phyloP scores from a whole-genome alignment of 2,329 filamentous ascomycete species.

The Penicillium decumbens region DNA sequence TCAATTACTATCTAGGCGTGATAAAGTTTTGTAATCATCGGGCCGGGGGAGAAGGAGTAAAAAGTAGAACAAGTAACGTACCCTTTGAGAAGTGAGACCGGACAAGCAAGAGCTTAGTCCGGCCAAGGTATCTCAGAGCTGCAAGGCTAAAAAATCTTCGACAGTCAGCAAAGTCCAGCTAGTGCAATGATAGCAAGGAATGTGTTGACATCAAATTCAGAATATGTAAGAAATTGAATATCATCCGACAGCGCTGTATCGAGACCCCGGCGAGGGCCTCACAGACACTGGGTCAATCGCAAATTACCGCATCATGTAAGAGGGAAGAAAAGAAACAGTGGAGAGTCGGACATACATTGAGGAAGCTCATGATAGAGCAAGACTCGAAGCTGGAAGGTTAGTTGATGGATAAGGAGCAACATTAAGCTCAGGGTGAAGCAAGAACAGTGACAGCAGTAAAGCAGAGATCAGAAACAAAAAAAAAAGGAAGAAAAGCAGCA shows the following conservation, averaged over 20 bases:
- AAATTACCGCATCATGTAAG: conserved; percentile 93
- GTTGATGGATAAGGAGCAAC: conserved; percentile 7
- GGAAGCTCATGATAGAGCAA: not conserved
- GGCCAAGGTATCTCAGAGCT: not conserved
- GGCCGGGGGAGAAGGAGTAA: conserved; percentile 32
- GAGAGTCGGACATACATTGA: conserved; percentile 23
- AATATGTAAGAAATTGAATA: conserved; percentile 99
- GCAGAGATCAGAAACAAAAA: conserved; percentile 14
- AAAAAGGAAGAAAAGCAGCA: conserved; percentile 20
- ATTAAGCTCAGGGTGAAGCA: conserved; percentile 17
- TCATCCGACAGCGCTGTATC: conserved; percentile 73
- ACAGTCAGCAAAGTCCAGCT: conserved; percentile 21
- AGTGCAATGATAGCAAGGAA: conserved; percentile 5
- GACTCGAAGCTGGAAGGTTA: conserved; percentile 2
- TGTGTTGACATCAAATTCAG: conserved; percentile 55
- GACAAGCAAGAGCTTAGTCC: not conserved
- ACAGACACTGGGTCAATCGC: conserved; percentile 86
- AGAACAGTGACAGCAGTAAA: conserved; percentile 2
- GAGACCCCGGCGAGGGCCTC: conserved; percentile 85
- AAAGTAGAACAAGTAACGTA: conserved; percentile 22
- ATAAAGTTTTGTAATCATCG: conserved; percentile 62
- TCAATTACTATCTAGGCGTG: conserved; percentile 66
- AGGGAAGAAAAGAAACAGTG: conserved; percentile 12
- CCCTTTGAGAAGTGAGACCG: conserved; percentile 9
- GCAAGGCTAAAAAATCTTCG: conserved; percentile 16